These are phyloP conservation scores for Mesembryanthemum crystallinum DNA, from an alignment of 148 eudicot species.

Conservation along the genomic window DNA sequence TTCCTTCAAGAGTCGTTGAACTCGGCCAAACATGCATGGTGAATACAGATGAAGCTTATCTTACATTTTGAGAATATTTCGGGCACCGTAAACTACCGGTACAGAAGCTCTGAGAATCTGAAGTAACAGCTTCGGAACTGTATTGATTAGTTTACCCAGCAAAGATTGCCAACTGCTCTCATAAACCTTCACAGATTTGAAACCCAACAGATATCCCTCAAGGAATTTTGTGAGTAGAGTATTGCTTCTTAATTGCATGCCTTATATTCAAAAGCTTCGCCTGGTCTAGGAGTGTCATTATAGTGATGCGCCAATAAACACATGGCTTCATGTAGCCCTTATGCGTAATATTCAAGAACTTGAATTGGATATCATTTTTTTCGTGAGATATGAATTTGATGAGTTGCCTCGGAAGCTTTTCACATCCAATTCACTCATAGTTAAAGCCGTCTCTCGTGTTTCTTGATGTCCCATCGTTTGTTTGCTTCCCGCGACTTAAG, in stretches of 20 bases:
- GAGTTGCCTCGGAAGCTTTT: constrained; percentile 20
- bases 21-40: not conserved
- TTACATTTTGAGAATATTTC: constrained; percentile 1
- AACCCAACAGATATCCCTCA: too few species aligned
- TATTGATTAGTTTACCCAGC: too few species aligned
- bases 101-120: not conserved
- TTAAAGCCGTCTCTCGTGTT: constrained; percentile 29
- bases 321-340: constrained; percentile 23
- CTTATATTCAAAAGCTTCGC: constrained; percentile 20
- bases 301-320: too few species aligned
- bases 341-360: constrained; percentile 21
- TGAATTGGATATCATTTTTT: constrained; percentile 22
- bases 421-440: constrained; percentile 9
- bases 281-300: constrained; percentile 25
- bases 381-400: not conserved
- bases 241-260: constrained; percentile 19
- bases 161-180: not conserved
- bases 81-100: not conserved
- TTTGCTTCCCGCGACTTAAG: constrained; percentile 28
- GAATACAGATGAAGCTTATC: not conserved
- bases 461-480: constrained; percentile 22
- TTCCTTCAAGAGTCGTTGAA: not conserved
- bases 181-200: not conserved
- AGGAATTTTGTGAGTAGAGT: constrained; percentile 24
- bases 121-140: too few species aligned